These are phyloP conservation scores for Echinosophora koreensis DNA, from an alignment of 306 rosid genomes.

Conservation along the genomic window DNA sequence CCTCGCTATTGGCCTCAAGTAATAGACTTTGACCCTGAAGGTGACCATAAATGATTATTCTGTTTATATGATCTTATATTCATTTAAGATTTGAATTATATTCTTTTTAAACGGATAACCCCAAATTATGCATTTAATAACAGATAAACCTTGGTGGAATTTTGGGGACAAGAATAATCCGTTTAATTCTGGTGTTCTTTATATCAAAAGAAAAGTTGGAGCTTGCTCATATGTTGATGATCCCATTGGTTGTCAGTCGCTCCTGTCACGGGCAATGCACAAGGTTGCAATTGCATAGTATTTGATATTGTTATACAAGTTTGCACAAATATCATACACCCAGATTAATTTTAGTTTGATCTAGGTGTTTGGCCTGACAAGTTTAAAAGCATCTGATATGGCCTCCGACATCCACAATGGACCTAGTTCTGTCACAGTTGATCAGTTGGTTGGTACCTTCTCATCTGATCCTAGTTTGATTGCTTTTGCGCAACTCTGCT, in stretches of 20 bases:
- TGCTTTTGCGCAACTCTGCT: conserved; percentile 96
- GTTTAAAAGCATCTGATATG: conserved; percentile 60
- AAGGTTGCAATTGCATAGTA: conserved; percentile 65
- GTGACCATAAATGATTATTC: conserved; percentile 52
- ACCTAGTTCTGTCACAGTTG: conserved; percentile 80
- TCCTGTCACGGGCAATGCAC: conserved; percentile 95
- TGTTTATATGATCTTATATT: conserved; percentile 33
- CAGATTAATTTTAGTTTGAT: conserved; percentile 44
- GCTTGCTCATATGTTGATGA: conserved; percentile 99
- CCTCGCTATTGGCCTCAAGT: conserved; percentile 98
- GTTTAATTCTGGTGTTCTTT: conserved; percentile 88
- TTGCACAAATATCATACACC: conserved; percentile 15
- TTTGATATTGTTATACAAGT: conserved; percentile 22
- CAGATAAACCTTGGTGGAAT: conserved; percentile 98
- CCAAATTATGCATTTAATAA: conserved; percentile 39
- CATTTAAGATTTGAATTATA: conserved; percentile 24
- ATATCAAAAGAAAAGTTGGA: conserved; percentile 94
- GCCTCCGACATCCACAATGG: conserved; percentile 52
- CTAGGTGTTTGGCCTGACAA: conserved; percentile 90
- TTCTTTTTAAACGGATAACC: conserved; percentile 36
- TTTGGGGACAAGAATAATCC: conserved; percentile 83
- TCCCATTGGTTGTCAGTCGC: conserved; percentile 95
- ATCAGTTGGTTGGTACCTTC: conserved; percentile 92
- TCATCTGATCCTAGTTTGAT: conserved; percentile 98
- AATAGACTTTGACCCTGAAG: conserved; percentile 83